A percentile compares a stretch with the other conserved stretches of the same genome.
phyloP scores from a whole-genome alignment of 139 green algal species.

The Parachlorella kessleri region DNA sequence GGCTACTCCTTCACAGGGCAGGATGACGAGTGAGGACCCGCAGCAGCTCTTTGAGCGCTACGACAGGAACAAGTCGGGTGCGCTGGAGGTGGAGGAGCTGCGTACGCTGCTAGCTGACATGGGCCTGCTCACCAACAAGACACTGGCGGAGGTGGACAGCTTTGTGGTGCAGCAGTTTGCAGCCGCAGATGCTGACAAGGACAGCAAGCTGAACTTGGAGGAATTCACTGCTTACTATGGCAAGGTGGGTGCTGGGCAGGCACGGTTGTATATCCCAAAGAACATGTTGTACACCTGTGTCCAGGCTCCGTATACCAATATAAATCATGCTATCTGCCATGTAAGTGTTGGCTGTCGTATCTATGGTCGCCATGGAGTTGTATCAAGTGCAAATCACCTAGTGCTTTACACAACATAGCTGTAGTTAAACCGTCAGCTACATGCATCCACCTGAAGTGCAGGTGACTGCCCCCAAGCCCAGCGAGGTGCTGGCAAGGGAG shows the following conservation, averaged over 20 bases:
- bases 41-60: conserved; percentile 16
- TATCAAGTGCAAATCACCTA: no score
- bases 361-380: no score
- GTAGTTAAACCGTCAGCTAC: no score
- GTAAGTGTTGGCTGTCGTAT: no score
- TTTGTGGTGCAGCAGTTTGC: conserved; percentile 44
- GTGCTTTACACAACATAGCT: no score
- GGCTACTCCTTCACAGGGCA: no score
- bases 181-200: conserved; percentile 38
- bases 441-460: no score
- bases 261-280: no score
- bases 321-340: no score
- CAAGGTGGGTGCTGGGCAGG: conserved; percentile 13
- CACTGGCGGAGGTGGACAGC: conserved; percentile 25
- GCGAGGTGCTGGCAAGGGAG: background rate
- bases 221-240: conserved; percentile 49
- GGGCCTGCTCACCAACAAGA: conserved; percentile 55
- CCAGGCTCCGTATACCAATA: no score
- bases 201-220: conserved; percentile 32
- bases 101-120: conserved; percentile 49
- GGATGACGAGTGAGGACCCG: background rate
- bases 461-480: conserved; percentile 12
- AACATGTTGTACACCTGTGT: no score
- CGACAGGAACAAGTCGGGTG: conserved; percentile 25
- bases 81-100: conserved; percentile 43